These are phyloP conservation scores for Suaeda aralocaspica DNA, from an alignment of 148 eudicot genomes.

Conservation along the genomic window DNA sequence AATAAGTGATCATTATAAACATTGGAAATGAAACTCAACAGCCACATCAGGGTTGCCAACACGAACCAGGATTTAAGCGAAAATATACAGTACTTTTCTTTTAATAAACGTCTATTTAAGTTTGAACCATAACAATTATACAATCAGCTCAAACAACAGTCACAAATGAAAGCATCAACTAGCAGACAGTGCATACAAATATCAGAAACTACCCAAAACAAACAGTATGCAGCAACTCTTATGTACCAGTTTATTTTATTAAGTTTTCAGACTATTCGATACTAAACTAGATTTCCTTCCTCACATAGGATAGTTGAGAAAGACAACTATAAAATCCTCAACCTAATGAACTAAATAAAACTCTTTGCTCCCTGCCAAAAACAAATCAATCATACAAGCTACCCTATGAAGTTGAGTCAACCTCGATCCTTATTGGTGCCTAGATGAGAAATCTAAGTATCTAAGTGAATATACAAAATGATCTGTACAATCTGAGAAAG, in stretches of 20 bases:
- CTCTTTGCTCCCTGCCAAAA: neutral
- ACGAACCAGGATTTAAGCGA: no score
- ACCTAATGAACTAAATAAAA: neutral
- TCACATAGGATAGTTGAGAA: constrained; percentile 22
- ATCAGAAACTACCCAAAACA: neutral
- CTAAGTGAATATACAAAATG: constrained; percentile 29
- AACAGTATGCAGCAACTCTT: neutral
- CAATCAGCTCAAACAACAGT: neutral
- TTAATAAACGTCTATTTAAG: no score
- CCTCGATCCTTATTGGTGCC: neutral
- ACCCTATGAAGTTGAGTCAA: constrained; percentile 3
- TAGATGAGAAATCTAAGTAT: constrained; percentile 9
- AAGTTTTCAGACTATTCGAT: constrained; percentile 16
- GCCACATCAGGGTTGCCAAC: no score
- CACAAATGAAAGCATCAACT: neutral
- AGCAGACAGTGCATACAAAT: neutral
- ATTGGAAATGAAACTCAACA: no score
- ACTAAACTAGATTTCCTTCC: constrained; percentile 9
- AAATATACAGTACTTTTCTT: no score
- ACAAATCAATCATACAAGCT: constrained; percentile 11
- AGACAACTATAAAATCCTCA: neutral
- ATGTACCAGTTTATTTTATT: neutral
- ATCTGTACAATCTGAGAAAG: constrained; percentile 14
- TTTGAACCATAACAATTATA: no score
- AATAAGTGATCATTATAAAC: no score